Evolutionary conservation across 2,329 filamentous ascomycete species (phyloP).

Genomic region (Penicillium verrucosum): DNA sequence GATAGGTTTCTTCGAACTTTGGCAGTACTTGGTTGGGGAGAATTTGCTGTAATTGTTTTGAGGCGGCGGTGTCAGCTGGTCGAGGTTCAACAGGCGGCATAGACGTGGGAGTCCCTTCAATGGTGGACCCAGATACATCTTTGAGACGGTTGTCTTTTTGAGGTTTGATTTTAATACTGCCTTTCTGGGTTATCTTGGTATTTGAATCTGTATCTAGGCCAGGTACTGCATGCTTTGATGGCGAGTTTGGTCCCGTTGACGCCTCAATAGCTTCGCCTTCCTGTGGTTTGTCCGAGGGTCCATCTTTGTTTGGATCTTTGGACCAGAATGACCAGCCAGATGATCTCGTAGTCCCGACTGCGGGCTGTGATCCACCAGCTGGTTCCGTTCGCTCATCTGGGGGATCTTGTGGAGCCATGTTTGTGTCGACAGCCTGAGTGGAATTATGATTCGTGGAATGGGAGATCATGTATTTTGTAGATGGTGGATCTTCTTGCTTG

Average conservation of each 20-base stretch:
- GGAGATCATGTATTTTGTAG: constrained; percentile 12
- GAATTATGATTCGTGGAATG: constrained; percentile 10
- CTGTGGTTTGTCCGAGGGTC: constrained; percentile 22
- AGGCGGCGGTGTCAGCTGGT: constrained; percentile 29
- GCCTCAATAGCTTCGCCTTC: constrained; percentile 28
- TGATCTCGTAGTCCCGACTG: constrained; percentile 26
- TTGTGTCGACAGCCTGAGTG: constrained; percentile 9
- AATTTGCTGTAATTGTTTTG: constrained; percentile 35
- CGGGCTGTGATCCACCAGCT: constrained; percentile 20
- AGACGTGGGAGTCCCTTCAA: constrained; percentile 17
- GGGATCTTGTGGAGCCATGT: constrained; percentile 18
- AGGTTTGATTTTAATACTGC: constrained; percentile 30
- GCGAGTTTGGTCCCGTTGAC: constrained; percentile 18
- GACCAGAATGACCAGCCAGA: constrained; percentile 45
- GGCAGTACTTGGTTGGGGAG: constrained; percentile 50
- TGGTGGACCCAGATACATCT: constrained; percentile 19
- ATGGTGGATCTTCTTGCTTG: constrained; percentile 25
- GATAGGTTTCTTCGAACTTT: constrained; percentile 47
- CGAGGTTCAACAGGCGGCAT: constrained; percentile 25
- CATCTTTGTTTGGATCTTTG: constrained; percentile 31
- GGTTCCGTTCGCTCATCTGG: constrained; percentile 23
- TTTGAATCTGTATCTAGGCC: constrained; percentile 23
- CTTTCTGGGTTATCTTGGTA: constrained; percentile 28
- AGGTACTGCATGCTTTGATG: constrained; percentile 16
- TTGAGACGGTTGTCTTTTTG: constrained; percentile 24